These are phyloP conservation scores for Lepidium aucheri DNA, from an alignment of 345 rosid genomes.

Conservation along the genomic window DNA sequence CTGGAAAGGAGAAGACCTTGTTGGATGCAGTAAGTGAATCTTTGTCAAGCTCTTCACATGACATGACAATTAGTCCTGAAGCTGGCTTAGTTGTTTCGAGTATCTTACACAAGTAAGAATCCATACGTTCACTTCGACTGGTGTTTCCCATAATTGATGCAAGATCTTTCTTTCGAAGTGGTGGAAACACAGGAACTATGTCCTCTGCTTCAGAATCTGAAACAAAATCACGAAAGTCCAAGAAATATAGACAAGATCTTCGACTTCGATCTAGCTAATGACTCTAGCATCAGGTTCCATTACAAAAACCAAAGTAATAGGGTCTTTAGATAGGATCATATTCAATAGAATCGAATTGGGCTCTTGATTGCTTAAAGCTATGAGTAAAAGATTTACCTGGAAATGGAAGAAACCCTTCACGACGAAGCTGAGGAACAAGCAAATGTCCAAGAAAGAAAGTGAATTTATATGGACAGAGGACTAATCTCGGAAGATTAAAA, in stretches of 20 bases:
- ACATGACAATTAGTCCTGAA: constrained; percentile 55
- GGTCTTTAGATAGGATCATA: no score
- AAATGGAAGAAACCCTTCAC: constrained; percentile 19
- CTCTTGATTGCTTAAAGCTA: no score
- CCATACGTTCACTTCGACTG: not conserved
- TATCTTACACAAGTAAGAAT: constrained; percentile 19
- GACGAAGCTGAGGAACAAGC: constrained; percentile 20
- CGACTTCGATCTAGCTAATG: no score
- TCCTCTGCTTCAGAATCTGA: constrained; percentile 28
- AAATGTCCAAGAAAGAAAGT: constrained; percentile 20
- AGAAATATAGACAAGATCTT: not conserved
- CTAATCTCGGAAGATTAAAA: constrained; percentile 14
- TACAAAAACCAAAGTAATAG: no score
- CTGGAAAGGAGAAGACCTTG: constrained; percentile 25
- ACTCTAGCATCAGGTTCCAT: no score
- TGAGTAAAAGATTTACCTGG: constrained; percentile 7
- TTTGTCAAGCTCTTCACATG: constrained; percentile 52
- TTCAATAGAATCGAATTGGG: no score
- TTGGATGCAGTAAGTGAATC: constrained; percentile 39
- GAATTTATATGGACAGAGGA: constrained; percentile 18
- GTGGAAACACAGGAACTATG: constrained; percentile 11
- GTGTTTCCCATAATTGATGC: constrained; percentile 1
- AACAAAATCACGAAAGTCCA: not conserved
- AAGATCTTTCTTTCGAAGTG: constrained; percentile 30
- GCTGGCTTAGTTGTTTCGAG: constrained; percentile 22